These are phyloP conservation scores for Monosporozyma solicola DNA, from an alignment of 805 yeast genomes.

Conservation along the genomic window DNA sequence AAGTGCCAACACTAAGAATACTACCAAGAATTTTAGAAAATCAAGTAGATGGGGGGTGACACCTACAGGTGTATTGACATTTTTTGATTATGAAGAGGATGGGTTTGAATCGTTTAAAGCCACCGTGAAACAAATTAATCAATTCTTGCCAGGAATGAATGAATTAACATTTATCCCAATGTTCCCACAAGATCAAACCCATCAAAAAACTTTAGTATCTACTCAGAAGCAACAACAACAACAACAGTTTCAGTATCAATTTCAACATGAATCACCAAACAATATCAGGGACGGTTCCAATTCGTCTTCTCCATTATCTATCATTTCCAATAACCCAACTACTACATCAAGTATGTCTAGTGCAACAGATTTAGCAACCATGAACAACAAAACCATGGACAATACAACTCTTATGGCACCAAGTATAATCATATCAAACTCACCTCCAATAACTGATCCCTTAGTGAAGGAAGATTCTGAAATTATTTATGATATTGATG, in stretches of 20 bases:
- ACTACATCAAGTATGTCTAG: background rate
- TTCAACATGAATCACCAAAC: background rate
- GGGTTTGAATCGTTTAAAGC: background rate
- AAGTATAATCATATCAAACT: background rate
- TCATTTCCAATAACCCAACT: background rate
- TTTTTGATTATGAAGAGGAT: background rate
- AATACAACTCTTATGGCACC: background rate
- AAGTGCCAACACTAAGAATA: too few relatives aligned
- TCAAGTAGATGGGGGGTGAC: background rate
- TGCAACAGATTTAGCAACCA: background rate
- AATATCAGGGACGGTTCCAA: background rate
- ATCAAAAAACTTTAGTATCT: background rate
- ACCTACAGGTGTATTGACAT: background rate
- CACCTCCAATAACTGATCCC: background rate
- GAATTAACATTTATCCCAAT: background rate
- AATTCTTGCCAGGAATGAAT: background rate
- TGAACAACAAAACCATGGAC: background rate
- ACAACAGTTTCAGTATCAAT: background rate
- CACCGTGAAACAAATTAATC: background rate
- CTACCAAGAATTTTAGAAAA: background rate
- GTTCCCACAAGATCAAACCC: background rate
- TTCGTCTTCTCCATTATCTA: background rate
- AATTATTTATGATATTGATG: slow-evolving; percentile 7
- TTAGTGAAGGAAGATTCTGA: background rate
- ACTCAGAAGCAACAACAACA: background rate